Conservation (phyloP, 345 rosid species). For the Clarkia xantiana region DNA sequence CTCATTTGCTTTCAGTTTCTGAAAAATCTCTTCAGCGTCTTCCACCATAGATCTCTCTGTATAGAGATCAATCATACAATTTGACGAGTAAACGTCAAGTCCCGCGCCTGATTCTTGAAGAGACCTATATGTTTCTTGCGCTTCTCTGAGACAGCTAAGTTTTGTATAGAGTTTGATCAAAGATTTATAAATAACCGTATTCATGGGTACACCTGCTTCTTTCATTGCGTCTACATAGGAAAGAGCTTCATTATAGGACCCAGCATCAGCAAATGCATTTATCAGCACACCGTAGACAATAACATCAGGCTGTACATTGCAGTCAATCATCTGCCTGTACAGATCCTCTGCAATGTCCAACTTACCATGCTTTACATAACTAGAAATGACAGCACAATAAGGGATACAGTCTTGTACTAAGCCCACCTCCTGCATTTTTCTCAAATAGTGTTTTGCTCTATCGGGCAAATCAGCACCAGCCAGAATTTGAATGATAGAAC, state of each 20-base stretch:
- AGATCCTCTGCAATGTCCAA: conserved; percentile 50
- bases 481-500: conserved; percentile 53
- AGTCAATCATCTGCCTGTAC: conserved; percentile 47
- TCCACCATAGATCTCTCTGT: conserved; percentile 53
- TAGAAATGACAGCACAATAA: conserved; percentile 63
- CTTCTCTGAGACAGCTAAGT: conserved; percentile 65
- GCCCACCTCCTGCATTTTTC: conserved; percentile 57
- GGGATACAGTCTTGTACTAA: conserved; percentile 58
- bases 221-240: conserved; percentile 46
- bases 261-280: conserved; percentile 68
- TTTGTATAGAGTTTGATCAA: conserved; percentile 78
- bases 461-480: conserved; percentile 47
- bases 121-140: conserved; percentile 50
- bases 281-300: conserved; percentile 67
- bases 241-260: conserved; percentile 48
- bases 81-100: conserved; percentile 51
- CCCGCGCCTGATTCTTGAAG: conserved; percentile 23
- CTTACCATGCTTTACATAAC: conserved; percentile 57
- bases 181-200: conserved; percentile 46
- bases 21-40: conserved; percentile 47
- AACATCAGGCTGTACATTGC: conserved; percentile 44
- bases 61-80: conserved; percentile 85
- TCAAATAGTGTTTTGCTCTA: conserved; percentile 38
- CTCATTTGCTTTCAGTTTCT: conserved; percentile 41
- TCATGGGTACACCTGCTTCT: conserved; percentile 44